These are phyloP conservation scores for Colletotrichum chlorophyti DNA, from an alignment of 2,329 filamentous ascomycete genomes.

Conservation along the genomic window DNA sequence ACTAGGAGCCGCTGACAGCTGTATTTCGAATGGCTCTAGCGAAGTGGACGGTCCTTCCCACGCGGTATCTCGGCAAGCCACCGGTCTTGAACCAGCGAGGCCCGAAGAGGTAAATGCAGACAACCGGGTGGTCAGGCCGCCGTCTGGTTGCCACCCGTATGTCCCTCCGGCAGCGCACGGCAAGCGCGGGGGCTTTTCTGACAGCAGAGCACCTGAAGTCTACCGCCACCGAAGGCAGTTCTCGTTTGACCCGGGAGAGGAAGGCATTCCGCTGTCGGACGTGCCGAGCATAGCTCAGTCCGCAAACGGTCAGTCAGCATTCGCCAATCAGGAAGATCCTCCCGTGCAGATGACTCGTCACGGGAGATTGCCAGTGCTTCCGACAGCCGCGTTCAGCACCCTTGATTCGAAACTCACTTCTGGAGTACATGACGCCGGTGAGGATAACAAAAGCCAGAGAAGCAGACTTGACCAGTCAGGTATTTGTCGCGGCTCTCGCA, in stretches of 20 bases:
- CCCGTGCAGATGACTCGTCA: not conserved
- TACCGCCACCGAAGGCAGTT: slow-evolving; percentile 34
- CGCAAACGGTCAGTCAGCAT: not conserved
- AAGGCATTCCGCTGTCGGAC: slow-evolving; percentile 17
- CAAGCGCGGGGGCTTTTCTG: not conserved
- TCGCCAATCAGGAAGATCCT: not conserved
- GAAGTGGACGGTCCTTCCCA: too few species aligned
- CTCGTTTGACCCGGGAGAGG: slow-evolving; percentile 37
- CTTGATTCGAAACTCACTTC: not conserved
- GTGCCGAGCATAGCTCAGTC: not conserved
- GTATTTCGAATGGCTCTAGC: too few species aligned
- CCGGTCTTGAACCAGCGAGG: not conserved
- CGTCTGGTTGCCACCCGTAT: not conserved
- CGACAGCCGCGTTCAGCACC: not conserved
- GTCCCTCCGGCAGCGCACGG: not conserved
- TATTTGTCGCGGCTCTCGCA: not conserved
- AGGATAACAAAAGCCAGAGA: not conserved
- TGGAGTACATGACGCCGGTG: not conserved
- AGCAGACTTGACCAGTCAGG: not conserved
- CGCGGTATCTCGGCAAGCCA: not conserved
- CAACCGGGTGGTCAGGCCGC: not conserved
- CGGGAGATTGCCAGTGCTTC: not conserved
- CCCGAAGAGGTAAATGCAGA: not conserved
- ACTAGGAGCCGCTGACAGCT: not conserved
- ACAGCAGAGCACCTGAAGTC: not conserved